phyloP scores from a whole-genome alignment of 2,329 filamentous ascomycete genomes.

The Fusarium sp. region DNA sequence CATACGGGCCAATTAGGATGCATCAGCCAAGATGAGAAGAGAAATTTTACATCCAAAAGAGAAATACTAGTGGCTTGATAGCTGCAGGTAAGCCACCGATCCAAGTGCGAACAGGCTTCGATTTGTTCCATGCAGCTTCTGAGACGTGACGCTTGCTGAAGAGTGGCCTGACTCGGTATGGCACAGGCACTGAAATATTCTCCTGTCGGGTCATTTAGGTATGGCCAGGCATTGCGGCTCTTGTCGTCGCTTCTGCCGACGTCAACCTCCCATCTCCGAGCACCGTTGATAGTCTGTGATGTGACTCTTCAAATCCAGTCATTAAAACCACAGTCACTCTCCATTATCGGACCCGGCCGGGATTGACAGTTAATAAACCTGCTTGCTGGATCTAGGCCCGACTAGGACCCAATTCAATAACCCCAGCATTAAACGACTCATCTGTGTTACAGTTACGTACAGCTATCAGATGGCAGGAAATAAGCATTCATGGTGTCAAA shows the following conservation, averaged over 20 bases:
- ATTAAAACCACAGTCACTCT: constrained; percentile 1
- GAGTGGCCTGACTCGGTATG: constrained; percentile 24
- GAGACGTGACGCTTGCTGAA: background rate
- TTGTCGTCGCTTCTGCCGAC: constrained; percentile 26
- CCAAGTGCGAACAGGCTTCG: constrained; percentile 14
- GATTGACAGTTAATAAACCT: constrained; percentile 4
- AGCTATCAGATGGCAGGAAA: constrained; percentile 20
- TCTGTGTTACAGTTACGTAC: constrained; percentile 30
- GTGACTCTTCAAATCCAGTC: constrained; percentile 20
- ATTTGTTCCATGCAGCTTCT: constrained; percentile 41
- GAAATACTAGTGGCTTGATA: constrained; percentile 22
- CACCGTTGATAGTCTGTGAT: background rate
- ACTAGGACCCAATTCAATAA: constrained; percentile 4
- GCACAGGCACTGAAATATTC: background rate
- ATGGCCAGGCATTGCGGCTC: constrained; percentile 16
- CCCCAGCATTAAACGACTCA: background rate
- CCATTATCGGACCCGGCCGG: constrained; percentile 25
- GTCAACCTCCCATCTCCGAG: constrained; percentile 38
- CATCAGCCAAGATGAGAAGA: constrained; percentile 11
- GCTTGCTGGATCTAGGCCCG: constrained; percentile 7
- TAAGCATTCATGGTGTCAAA: constrained; percentile 36
- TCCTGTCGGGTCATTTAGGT: constrained; percentile 18
- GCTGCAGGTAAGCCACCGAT: constrained; percentile 27
- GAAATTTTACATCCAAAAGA: constrained; percentile 18
- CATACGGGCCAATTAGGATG: constrained; percentile 15